These are phyloP conservation scores for Raphanus sativus DNA, from an alignment of 345 rosid species.

Conservation along the genomic window DNA sequence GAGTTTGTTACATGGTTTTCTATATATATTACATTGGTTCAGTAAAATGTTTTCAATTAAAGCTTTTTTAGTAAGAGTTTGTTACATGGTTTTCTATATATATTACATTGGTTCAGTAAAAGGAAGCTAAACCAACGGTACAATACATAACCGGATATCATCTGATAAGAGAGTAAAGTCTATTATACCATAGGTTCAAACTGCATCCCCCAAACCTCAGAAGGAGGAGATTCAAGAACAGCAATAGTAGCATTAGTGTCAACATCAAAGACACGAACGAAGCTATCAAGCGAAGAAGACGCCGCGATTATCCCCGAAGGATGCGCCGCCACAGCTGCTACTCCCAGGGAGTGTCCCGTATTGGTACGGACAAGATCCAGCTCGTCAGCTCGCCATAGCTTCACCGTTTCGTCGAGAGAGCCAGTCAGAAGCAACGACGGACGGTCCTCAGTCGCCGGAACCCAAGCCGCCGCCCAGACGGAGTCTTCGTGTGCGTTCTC, in stretches of 20 bases:
- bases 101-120: no score
- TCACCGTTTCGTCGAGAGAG: constrained; percentile 90
- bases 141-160: no score
- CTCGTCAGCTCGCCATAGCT: constrained; percentile 82
- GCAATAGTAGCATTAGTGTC: constrained; percentile 90
- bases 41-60: no score
- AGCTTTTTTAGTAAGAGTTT: no score
- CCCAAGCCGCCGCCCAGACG: constrained; percentile 90
- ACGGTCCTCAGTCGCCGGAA: constrained; percentile 67
- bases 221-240: constrained; percentile 89
- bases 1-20: no score
- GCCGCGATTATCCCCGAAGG: constrained; percentile 97
- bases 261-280: constrained; percentile 89
- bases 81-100: no score
- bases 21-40: no score
- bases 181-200: constrained; percentile 83
- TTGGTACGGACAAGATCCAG: constrained; percentile 73
- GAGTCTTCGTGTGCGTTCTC: constrained; percentile 91
- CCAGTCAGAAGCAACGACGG: constrained; percentile 78
- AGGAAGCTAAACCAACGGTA: no score
- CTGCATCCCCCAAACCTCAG: constrained; percentile 97
- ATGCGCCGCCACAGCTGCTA: constrained; percentile 94
- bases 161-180: no score
- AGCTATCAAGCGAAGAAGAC: constrained; percentile 90
- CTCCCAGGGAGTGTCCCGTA: constrained; percentile 92